These are phyloP conservation scores for Tolypocladium pustulatum DNA, from an alignment of 2,329 filamentous ascomycete genomes.

Conservation along the genomic window DNA sequence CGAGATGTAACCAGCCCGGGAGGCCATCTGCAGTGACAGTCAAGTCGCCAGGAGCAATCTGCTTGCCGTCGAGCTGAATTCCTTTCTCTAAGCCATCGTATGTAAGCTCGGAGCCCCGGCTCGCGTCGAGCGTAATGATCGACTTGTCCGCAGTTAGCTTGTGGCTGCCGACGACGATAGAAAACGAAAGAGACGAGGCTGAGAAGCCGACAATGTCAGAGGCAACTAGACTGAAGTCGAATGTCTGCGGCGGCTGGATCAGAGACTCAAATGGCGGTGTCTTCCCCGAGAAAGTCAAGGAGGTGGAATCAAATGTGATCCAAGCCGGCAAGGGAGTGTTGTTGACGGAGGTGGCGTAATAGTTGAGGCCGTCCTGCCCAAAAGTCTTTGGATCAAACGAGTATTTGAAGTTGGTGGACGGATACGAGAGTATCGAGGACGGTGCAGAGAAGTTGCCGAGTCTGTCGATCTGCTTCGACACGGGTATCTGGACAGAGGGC, in stretches of 20 bases:
- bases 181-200: slow-evolving; percentile 54
- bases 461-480: slow-evolving; percentile 45
- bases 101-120: slow-evolving; percentile 35
- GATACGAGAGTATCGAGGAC: slow-evolving; percentile 44
- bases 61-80: slow-evolving; percentile 48
- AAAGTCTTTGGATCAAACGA: slow-evolving; percentile 52
- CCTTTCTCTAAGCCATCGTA: slow-evolving; percentile 40
- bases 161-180: slow-evolving; percentile 61
- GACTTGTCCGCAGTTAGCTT: slow-evolving; percentile 54
- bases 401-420: slow-evolving; percentile 42
- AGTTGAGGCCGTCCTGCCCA: slow-evolving; percentile 46
- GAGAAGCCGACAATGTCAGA: slow-evolving; percentile 74
- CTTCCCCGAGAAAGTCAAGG: slow-evolving; percentile 58
- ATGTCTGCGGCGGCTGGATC: slow-evolving; percentile 58
- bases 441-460: slow-evolving; percentile 52
- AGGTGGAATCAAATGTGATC: slow-evolving; percentile 60
- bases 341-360: slow-evolving; percentile 66
- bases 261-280: slow-evolving; percentile 56
- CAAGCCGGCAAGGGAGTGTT: slow-evolving; percentile 80
- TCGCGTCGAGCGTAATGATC: slow-evolving; percentile 46
- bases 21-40: slow-evolving; percentile 38
- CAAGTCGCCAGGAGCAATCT: slow-evolving; percentile 39
- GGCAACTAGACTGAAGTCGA: slow-evolving; percentile 62
- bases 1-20: slow-evolving; percentile 61
- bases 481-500: slow-evolving; percentile 43